Evolutionary conservation across 176 grass and related monocot genomes (phyloP).

Genomic region (Rhipidocladum racemiflorum): DNA sequence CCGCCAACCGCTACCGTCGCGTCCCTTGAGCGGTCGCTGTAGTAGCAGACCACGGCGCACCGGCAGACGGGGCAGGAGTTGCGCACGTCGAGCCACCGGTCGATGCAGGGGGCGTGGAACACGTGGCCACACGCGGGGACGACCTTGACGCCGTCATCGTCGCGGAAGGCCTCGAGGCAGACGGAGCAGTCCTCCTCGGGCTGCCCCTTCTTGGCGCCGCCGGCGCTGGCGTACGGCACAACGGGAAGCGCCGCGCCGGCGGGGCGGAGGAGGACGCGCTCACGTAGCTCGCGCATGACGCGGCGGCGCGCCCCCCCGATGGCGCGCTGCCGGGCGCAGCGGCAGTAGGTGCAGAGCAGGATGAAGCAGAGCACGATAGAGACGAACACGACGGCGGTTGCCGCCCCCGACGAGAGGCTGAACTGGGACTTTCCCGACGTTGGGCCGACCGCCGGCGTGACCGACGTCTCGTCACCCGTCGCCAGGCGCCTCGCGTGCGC

Average conservation of each 20-base stretch:
- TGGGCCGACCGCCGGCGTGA: neutral
- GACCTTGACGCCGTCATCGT: conserved; percentile 60
- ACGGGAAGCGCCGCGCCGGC: conserved; percentile 30
- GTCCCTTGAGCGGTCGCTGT: neutral
- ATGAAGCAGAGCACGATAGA: conserved; percentile 59
- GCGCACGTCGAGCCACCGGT: conserved; percentile 59
- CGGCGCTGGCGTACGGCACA: conserved; percentile 22
- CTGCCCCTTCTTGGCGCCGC: conserved; percentile 15
- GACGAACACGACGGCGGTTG: conserved; percentile 53
- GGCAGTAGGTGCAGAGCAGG: conserved; percentile 65
- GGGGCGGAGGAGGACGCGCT: conserved; percentile 4
- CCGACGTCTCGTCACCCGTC: neutral
- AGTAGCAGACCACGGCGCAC: conserved; percentile 42
- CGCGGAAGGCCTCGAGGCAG: conserved; percentile 56
- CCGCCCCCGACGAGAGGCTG: conserved; percentile 45
- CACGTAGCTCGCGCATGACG: conserved; percentile 29
- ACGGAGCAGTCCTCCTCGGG: conserved; percentile 55
- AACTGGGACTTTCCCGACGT: conserved; percentile 22
- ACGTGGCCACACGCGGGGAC: conserved; percentile 59
- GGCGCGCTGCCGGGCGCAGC: conserved; percentile 48
- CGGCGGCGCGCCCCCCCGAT: conserved; percentile 30
- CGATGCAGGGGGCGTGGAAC: conserved; percentile 67
- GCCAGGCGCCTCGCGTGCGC: conserved; percentile 30
- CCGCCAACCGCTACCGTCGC: neutral
- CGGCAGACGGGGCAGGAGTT: conserved; percentile 70